Evolutionary conservation across 2,329 filamentous ascomycete species (phyloP).

Genomic region (Apiospora saccharicola): DNA sequence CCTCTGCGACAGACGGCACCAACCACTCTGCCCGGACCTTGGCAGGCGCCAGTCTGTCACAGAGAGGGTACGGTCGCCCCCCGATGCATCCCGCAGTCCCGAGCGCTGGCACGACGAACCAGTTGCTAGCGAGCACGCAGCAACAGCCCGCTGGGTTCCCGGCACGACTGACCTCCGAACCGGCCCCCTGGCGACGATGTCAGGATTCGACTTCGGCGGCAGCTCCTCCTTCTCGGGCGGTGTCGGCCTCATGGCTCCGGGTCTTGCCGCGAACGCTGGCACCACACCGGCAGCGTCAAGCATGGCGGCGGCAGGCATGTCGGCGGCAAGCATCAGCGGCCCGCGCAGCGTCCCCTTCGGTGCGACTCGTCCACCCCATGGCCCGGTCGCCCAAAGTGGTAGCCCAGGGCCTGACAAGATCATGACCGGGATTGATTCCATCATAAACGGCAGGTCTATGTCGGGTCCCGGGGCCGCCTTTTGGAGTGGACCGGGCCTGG

Average conservation of each 20-base stretch:
- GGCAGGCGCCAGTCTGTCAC: slow-evolving; percentile 3
- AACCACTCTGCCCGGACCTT: neutral
- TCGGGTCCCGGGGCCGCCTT: neutral
- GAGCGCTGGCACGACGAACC: neutral
- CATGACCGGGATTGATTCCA: neutral
- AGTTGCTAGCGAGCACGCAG: neutral
- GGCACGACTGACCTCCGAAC: neutral
- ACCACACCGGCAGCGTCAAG: neutral
- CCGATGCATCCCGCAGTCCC: neutral
- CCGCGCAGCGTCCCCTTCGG: neutral
- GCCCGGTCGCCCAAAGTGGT: neutral
- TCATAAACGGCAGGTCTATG: neutral
- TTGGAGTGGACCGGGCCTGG: neutral
- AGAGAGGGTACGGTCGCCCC: slow-evolving; percentile 3
- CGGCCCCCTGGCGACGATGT: neutral
- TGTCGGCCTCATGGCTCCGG: neutral
- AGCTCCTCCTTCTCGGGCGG: neutral
- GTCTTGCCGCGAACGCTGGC: neutral
- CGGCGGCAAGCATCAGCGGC: neutral
- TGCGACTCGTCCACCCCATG: neutral
- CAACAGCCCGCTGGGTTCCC: neutral
- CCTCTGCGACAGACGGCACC: neutral
- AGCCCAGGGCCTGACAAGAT: neutral
- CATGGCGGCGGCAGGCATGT: neutral
- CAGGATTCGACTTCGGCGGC: neutral